phyloP scores from a whole-genome alignment of 768 basidiomycete genomes.

The Russula earlei region DNA sequence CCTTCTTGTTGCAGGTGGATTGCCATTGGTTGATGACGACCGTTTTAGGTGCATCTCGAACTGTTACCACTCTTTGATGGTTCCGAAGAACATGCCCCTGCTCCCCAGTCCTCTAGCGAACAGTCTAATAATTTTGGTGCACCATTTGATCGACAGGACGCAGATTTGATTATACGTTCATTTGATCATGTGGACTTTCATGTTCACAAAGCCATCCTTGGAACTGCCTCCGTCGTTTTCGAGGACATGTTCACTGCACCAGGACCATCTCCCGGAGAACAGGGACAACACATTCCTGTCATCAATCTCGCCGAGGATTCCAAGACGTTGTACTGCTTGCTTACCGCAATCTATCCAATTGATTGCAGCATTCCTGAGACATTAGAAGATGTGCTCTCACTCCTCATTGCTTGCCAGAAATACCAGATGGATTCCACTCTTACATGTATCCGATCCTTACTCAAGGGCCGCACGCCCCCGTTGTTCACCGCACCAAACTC shows the following conservation, averaged over 20 bases:
- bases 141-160: background rate
- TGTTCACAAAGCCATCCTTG: too few species aligned
- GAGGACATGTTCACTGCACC: too few species aligned
- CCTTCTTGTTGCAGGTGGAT: background rate
- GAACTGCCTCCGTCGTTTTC: too few species aligned
- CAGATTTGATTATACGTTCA: background rate
- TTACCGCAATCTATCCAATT: background rate
- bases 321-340: background rate
- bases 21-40: background rate
- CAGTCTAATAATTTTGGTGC: background rate
- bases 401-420: slow-evolving; percentile 1
- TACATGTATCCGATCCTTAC: background rate
- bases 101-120: background rate
- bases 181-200: background rate
- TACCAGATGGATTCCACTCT: slow-evolving; percentile 2
- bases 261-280: too few species aligned
- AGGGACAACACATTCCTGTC: too few species aligned
- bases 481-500: background rate
- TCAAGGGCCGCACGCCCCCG: background rate
- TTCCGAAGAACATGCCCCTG: background rate
- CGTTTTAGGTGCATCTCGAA: background rate
- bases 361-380: background rate
- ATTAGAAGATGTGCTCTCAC: background rate
- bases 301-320: background rate
- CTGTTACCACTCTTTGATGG: background rate